Base-by-base conservation (phyloP, 108 stramenopile genomes). In the Cyclostephanos tholiformis region DNA sequence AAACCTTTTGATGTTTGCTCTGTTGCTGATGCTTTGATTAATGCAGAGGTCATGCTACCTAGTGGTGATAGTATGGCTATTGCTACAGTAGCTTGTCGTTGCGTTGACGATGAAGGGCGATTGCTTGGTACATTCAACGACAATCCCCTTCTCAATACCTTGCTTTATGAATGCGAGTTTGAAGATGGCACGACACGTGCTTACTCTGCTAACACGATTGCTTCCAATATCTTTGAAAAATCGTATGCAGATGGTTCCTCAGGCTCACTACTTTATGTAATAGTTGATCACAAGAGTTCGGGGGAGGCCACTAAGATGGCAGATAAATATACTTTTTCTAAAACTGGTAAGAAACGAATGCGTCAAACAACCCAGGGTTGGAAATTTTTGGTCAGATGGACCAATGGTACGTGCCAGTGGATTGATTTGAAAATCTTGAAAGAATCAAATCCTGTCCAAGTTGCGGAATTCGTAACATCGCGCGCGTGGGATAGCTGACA, bases 191-290 rank as follows among this genome's bases (percentile, higher is more conserved):
- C n/a, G n/a, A n/a, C n/a, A n/a, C n/a, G n/a, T n/a, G n/a, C n/a
- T n/a, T n/a, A n/a, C n/a, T n/a, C n/a, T n/a, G n/a, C n/a, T n/a
- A n/a, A n/a, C n/a, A n/a, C n/a, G n/a, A n/a, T n/a, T n/a, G n/a
- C n/a, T n/a, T n/a, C 81, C 49, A 77, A 86, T 57, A 53, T 89
- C 4, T 58, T 71, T 6, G 23, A 35, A 5, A 68, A 84, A 23
- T 53, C 29, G 3, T 84, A 85, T 32, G 32, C 58, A 48, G 79
- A 83, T 14, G 82, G 82, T 14, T 50, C 70, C 20, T 17, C 50
- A 10, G 10, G 9, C 36, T 36, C 6, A 6, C 36, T 36, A 6
- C 6, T 36, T 7, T 51, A 51, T 51, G 6, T 7, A 7, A 51
- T 51, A 2, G 9, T 51, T 20, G 50, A 51, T 51, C 9, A 51